A percentile compares a stretch with the other conserved stretches of the same genome.
These are phyloP conservation scores for Vitis hybrid DNA, from an alignment of 177 flowering plant genomes.

Conservation along the genomic window DNA sequence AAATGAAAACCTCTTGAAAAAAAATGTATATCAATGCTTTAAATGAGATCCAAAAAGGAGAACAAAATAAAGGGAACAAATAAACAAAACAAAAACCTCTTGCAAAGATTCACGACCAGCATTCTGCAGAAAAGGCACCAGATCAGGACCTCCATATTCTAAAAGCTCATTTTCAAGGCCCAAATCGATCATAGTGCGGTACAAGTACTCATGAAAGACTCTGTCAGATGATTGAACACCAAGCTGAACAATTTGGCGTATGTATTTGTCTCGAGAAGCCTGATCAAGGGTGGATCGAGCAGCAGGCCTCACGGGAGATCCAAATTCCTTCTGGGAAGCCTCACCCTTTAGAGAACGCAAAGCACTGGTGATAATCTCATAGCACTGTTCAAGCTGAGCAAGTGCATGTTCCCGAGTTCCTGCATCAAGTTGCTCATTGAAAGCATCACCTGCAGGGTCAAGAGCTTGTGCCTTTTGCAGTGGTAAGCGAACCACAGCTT, in stretches of 20 bases:
- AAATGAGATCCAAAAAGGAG: neutral
- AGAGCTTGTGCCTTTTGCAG: slow-evolving; percentile 91
- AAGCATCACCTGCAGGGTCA: slow-evolving; percentile 91
- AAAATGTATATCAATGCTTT: neutral
- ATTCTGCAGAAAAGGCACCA: slow-evolving; percentile 88
- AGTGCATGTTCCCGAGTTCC: slow-evolving; percentile 64
- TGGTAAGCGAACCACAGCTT: slow-evolving; percentile 91
- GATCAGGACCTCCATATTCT: slow-evolving; percentile 96
- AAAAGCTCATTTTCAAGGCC: slow-evolving; percentile 88
- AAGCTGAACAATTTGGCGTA: slow-evolving; percentile 90
- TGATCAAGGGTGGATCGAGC: slow-evolving; percentile 54
- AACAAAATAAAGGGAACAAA: neutral
- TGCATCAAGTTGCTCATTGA: slow-evolving; percentile 85
- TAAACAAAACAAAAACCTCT: slow-evolving; percentile 41
- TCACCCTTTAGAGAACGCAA: slow-evolving; percentile 76
- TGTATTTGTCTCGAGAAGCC: slow-evolving; percentile 61
- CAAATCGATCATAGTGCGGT: slow-evolving; percentile 77
- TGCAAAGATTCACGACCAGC: slow-evolving; percentile 65
- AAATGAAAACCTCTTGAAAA: neutral
- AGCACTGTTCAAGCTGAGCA: slow-evolving; percentile 76
- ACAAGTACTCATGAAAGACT: slow-evolving; percentile 82
- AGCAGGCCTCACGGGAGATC: slow-evolving; percentile 56
- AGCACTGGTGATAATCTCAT: slow-evolving; percentile 77
- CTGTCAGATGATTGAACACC: slow-evolving; percentile 91
- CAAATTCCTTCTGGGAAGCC: slow-evolving; percentile 52